Evolutionary conservation across 257 asterid genomes (phyloP), one percentile per base, ranked within the genome.

Genomic region (Capsicum pubescens): DNA sequence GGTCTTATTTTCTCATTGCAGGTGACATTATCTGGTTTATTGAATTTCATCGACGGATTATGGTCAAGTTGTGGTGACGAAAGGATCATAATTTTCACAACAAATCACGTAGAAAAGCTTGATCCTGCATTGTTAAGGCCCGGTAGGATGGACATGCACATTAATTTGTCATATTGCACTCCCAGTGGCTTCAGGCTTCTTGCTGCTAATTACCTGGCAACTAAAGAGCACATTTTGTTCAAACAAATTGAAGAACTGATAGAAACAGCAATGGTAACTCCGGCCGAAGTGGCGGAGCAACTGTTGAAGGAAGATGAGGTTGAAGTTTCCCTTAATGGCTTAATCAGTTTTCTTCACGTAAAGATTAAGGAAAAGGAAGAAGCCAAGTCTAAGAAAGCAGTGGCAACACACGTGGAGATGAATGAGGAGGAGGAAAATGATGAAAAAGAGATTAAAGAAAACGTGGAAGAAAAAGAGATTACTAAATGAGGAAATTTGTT

Each of bases 1-100:
- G 13, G 44, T 35, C 7, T 19, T 14, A 50, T 63, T 15, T 5
- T 15, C 1, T 48, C 14, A 42, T 58, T 14, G 54, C n/a, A 92
- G 95, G 91, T 92, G 82, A 93, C 97, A 7, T 86, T 92, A 7
- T 90, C 95, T 68, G 94, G 96, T 50, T 84, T 92, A 60, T 87
- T 93, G 6, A 93, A 93, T 84, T 90, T 93, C 64, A 87, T 93
- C 0, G 97, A 93, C 32, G 97, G 95, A 10, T 84, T 93, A 81
- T 93, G 97, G 95, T 93, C 97, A 17, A 90, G 95, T 64, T 89
- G 94, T 19, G 97, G 95, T 0, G 95, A 90, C 11, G 95, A 91
- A 71, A 87, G 97, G 80, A 90, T 93, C 86, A 91, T 93, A 58
- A 90, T 93, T 14, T 93, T 93, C 92, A 91, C 97, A 0, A 93